Conservation (phyloP, 441 rosid genomes). For the Aquilaria agallochum region DNA sequence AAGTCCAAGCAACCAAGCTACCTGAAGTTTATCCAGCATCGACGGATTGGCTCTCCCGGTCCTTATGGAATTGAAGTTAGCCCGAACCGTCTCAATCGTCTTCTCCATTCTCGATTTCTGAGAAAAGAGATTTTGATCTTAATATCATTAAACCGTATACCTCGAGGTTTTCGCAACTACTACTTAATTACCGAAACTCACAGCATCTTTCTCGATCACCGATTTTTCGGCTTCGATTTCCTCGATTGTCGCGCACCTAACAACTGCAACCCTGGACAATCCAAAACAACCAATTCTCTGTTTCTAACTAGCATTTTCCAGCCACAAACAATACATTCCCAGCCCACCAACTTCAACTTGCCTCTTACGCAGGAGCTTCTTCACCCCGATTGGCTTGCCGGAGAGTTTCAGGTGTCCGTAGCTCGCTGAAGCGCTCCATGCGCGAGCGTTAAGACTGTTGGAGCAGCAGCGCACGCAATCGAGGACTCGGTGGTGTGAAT, state of each 20-base stretch:
- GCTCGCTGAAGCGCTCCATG: slow-evolving; percentile 32
- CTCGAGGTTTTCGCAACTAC: no score
- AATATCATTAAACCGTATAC: not conserved
- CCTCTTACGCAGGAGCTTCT: slow-evolving; percentile 45
- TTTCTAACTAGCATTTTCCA: slow-evolving; percentile 7
- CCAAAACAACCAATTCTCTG: not conserved
- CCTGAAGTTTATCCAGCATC: slow-evolving; percentile 88
- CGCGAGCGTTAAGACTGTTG: slow-evolving; percentile 14
- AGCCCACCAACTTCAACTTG: slow-evolving; percentile 13
- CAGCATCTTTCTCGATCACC: slow-evolving; percentile 64
- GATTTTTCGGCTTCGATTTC: slow-evolving; percentile 79
- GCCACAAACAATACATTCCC: slow-evolving; percentile 5
- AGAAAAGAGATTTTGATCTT: not conserved
- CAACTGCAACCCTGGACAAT: slow-evolving; percentile 37
- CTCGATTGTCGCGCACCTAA: slow-evolving; percentile 67
- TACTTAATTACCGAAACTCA: slow-evolving; percentile 21
- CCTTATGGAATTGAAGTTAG: slow-evolving; percentile 75
- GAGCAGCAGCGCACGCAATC: slow-evolving; percentile 17
- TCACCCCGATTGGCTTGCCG: slow-evolving; percentile 23
- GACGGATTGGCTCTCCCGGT: slow-evolving; percentile 77
- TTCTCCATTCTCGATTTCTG: slow-evolving; percentile 87
- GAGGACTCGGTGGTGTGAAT: slow-evolving; percentile 23
- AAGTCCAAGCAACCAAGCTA: slow-evolving; percentile 12
- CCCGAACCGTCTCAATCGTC: slow-evolving; percentile 69
- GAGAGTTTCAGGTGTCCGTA: slow-evolving; percentile 23